Conservation (phyloP, 768 basidiomycete genomes). For the Pholiota conissans region DNA sequence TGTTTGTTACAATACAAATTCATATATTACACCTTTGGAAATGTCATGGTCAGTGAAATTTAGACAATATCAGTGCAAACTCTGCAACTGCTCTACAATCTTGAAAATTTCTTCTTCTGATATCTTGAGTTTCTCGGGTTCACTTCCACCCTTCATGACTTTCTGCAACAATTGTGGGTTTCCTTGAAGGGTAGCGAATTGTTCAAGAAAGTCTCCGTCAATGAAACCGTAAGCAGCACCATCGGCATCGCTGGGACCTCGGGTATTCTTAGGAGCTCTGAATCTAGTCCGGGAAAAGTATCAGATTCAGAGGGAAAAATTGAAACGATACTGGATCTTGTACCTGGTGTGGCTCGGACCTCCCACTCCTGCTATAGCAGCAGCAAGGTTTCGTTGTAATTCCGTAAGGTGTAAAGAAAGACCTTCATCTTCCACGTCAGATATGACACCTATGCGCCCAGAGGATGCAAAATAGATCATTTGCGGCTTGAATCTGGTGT, state of each 20-base stretch:
- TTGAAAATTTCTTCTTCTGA: slow-evolving; percentile 43
- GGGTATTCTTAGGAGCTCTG: slow-evolving; percentile 62
- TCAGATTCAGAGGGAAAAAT: slow-evolving; percentile 1
- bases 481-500: slow-evolving; percentile 47
- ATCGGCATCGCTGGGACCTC: slow-evolving; percentile 60
- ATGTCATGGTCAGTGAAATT: neutral
- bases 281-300: slow-evolving; percentile 44
- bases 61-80: slow-evolving; percentile 46
- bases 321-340: slow-evolving; percentile 17
- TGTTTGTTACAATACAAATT: neutral
- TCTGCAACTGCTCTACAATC: slow-evolving; percentile 51
- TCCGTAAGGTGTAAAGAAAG: slow-evolving; percentile 61
- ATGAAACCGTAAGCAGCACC: slow-evolving; percentile 71
- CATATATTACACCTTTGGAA: neutral
- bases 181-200: slow-evolving; percentile 46
- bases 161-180: slow-evolving; percentile 43
- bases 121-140: slow-evolving; percentile 56
- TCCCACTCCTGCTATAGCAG: slow-evolving; percentile 50
- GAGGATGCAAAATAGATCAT: slow-evolving; percentile 77
- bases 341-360: slow-evolving; percentile 64
- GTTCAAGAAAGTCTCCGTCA: slow-evolving; percentile 85
- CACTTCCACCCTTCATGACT: slow-evolving; percentile 56
- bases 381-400: slow-evolving; percentile 74
- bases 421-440: slow-evolving; percentile 53
- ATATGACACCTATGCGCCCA: slow-evolving; percentile 75